Conservation (phyloP, 78 protist species). For the Chrysochromulina parva region DNA sequence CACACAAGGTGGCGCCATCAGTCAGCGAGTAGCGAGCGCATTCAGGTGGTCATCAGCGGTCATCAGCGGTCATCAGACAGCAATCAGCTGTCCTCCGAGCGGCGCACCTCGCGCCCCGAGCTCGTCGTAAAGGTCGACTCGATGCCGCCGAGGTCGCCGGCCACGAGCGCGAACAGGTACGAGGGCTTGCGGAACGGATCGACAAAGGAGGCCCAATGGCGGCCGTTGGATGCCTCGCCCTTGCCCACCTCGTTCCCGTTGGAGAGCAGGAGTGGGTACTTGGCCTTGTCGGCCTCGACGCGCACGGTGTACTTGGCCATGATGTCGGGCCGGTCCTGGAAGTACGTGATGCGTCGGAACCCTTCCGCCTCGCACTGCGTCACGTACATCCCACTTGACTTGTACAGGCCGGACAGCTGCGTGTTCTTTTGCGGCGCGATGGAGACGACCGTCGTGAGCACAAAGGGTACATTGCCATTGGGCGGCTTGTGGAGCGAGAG, state of each 20-base stretch:
- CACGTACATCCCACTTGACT: neutral
- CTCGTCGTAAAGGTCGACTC: neutral
- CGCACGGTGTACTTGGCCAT: slow-evolving; percentile 9
- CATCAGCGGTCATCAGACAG: neutral
- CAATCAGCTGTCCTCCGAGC: neutral
- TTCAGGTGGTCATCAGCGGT: no score
- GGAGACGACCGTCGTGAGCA: neutral
- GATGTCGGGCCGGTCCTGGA: slow-evolving; percentile 44
- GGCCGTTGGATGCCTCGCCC: neutral
- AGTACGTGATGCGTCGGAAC: slow-evolving; percentile 47
- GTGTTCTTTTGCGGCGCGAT: slow-evolving; percentile 6
- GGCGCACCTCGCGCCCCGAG: slow-evolving; percentile 34
- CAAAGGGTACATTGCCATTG: neutral
- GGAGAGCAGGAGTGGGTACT: slow-evolving; percentile 42
- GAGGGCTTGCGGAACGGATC: slow-evolving; percentile 48
- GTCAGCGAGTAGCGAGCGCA: no score
- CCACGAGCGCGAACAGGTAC: slow-evolving; percentile 51
- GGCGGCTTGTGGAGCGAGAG: neutral
- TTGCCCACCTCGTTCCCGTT: slow-evolving; percentile 27
- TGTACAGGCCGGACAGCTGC: slow-evolving; percentile 43
- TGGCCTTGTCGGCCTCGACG: slow-evolving; percentile 11
- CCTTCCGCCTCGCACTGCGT: slow-evolving; percentile 58
- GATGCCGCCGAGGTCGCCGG: neutral
- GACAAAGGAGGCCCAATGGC: slow-evolving; percentile 30
- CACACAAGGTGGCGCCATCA: no score